These are phyloP conservation scores for Anisogramma anomala DNA, from an alignment of 2,329 filamentous ascomycete genomes.

Conservation along the genomic window DNA sequence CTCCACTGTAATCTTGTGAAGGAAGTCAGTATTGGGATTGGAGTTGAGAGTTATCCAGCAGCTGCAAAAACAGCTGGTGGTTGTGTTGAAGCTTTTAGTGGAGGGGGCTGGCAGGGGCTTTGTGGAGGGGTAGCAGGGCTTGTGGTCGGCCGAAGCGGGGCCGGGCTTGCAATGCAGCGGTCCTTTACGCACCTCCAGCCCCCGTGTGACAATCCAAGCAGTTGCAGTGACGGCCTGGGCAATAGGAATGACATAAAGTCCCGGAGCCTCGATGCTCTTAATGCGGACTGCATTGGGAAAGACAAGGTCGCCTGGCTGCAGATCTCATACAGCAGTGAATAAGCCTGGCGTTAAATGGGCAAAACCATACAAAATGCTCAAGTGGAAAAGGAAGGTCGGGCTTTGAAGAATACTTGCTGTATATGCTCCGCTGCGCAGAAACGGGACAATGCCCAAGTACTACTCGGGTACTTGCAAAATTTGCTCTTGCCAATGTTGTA, in stretches of 20 bases:
- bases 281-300: not conserved
- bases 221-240: not conserved
- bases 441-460: too few species aligned
- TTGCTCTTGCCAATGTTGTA: too few species aligned
- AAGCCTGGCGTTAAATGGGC: not conserved
- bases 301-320: not conserved
- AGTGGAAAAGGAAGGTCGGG: not conserved
- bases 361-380: too few species aligned
- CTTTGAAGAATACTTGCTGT: not conserved
- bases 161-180: not conserved
- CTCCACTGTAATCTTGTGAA: slow-evolving; percentile 13
- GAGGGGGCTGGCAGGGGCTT: slow-evolving; percentile 5
- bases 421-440: too few species aligned
- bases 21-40: too few species aligned
- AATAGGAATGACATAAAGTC: not conserved
- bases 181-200: too few species aligned
- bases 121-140: slow-evolving; percentile 5
- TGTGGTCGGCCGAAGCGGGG: slow-evolving; percentile 8
- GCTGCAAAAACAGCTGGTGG: too few species aligned
- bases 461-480: too few species aligned
- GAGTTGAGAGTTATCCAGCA: too few species aligned
- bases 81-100: slow-evolving; percentile 4
- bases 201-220: not conserved
- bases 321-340: not conserved
- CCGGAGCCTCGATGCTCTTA: not conserved